Evolutionary conservation across 202 grass and related monocot species (phyloP).

Genomic region (Cymbopogon flexuosus): DNA sequence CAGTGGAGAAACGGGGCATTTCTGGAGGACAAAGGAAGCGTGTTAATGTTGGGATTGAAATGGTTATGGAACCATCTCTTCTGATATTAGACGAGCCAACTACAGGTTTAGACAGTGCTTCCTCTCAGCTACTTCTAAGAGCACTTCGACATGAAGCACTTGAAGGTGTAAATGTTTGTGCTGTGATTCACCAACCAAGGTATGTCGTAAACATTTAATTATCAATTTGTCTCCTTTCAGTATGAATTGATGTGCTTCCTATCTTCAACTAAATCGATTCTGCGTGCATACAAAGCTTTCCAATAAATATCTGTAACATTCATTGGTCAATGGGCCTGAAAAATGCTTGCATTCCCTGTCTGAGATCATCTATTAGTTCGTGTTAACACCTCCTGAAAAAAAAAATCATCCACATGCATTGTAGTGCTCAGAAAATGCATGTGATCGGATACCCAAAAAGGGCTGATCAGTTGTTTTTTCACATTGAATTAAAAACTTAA

Average conservation of each 20-base stretch:
- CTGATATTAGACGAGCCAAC: conserved; percentile 88
- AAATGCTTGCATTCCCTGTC: conserved; percentile 1
- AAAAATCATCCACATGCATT: neutral
- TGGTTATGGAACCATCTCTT: conserved; percentile 88
- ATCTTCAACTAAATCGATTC: conserved; percentile 13
- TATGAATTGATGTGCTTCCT: neutral
- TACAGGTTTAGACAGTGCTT: conserved; percentile 81
- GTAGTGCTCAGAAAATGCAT: neutral
- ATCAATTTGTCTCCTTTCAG: conserved; percentile 11
- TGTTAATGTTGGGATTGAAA: conserved; percentile 79
- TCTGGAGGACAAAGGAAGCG: conserved; percentile 84
- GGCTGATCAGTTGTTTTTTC: neutral
- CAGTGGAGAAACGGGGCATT: conserved; percentile 78
- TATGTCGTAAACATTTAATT: conserved; percentile 20
- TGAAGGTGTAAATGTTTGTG: conserved; percentile 66
- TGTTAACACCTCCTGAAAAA: neutral
- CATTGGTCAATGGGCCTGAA: neutral
- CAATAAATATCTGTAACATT: conserved; percentile 13
- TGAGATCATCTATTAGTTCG: conserved; percentile 9
- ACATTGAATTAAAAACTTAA: conserved; percentile 1
- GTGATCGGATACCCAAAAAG: neutral
- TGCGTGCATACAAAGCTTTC: neutral
- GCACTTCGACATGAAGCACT: conserved; percentile 77
- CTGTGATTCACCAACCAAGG: conserved; percentile 84
- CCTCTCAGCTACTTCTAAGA: conserved; percentile 65